These are phyloP conservation scores for Ceraceosorus guamensis DNA, from an alignment of 1,284 basidiomycete species.

Conservation along the genomic window DNA sequence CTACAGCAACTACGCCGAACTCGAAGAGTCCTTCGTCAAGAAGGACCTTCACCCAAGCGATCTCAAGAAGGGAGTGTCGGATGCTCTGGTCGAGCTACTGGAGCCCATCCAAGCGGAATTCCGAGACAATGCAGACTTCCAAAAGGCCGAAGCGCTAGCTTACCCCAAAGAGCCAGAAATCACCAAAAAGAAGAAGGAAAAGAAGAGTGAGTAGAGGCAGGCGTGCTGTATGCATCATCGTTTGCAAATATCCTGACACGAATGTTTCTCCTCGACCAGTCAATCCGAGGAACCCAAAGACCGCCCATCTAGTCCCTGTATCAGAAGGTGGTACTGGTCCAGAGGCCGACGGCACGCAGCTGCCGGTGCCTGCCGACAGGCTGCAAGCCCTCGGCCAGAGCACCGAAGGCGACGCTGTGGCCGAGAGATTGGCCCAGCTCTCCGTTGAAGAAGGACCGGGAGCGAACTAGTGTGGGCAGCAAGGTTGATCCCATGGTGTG, in stretches of 20 bases:
- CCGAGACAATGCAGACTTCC: conserved; percentile 71
- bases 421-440: not conserved
- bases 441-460: not conserved
- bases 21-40: conserved; percentile 70
- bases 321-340: not conserved
- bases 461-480: not conserved
- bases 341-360: not conserved
- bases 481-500: too few species aligned
- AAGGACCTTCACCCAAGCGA: conserved; percentile 82
- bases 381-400: too few species aligned
- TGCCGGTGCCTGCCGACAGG: not conserved
- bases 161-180: conserved; percentile 59
- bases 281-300: not conserved
- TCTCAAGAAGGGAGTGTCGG: conserved; percentile 72
- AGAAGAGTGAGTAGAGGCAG: conserved; percentile 19
- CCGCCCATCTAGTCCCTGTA: not conserved
- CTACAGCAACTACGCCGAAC: conserved; percentile 61
- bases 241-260: conserved; percentile 8
- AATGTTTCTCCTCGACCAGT: not conserved
- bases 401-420: not conserved
- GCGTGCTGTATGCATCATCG: not conserved
- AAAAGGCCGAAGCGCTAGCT: conserved; percentile 67
- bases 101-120: conserved; percentile 75
- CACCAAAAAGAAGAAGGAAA: conserved; percentile 35
- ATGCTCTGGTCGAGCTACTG: conserved; percentile 69